Evolutionary conservation across 228 moss, liverwort and hornwort genomes (phyloP).

Genomic region (Sphagnum fallax): DNA sequence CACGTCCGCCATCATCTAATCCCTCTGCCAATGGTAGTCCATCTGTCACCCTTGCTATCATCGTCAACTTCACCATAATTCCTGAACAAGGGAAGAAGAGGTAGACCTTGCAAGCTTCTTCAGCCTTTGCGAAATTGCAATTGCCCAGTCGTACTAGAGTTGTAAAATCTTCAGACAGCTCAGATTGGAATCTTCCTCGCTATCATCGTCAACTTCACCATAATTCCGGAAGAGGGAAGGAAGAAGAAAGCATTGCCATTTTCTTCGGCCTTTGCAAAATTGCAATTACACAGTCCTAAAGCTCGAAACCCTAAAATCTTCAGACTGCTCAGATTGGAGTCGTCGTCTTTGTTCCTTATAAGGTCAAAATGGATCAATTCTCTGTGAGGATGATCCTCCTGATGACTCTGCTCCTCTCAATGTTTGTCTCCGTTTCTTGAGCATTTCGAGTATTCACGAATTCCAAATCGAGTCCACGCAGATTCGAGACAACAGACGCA

Average conservation of each 20-base stretch:
- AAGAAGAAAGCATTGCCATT: not conserved
- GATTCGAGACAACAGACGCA: too few species aligned
- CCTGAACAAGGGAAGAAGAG: not conserved
- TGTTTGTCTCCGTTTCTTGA: too few species aligned
- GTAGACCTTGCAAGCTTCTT: not conserved
- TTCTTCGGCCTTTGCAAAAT: not conserved
- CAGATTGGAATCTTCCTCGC: constrained; percentile 51
- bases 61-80: constrained; percentile 96
- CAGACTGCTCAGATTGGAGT: not conserved
- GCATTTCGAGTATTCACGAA: too few species aligned
- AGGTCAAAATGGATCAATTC: not conserved
- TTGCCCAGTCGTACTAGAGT: not conserved
- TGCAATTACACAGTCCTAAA: not conserved
- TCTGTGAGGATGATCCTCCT: not conserved
- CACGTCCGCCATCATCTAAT: constrained; percentile 77
- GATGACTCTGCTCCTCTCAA: too few species aligned
- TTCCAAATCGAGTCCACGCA: too few species aligned
- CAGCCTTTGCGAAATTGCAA: not conserved
- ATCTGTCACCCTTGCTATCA: constrained; percentile 96
- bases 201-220: constrained; percentile 99
- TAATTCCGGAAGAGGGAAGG: constrained; percentile 9
- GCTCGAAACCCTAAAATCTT: not conserved
- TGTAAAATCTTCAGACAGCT: not conserved
- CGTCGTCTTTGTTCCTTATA: not conserved
- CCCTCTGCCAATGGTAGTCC: constrained; percentile 98